Percentiles rank a stretch among this genome's conserved stretches.
Evolutionary conservation across 169 alveolate genomes (phyloP).

Genomic region (Eimeria maxima): DNA sequence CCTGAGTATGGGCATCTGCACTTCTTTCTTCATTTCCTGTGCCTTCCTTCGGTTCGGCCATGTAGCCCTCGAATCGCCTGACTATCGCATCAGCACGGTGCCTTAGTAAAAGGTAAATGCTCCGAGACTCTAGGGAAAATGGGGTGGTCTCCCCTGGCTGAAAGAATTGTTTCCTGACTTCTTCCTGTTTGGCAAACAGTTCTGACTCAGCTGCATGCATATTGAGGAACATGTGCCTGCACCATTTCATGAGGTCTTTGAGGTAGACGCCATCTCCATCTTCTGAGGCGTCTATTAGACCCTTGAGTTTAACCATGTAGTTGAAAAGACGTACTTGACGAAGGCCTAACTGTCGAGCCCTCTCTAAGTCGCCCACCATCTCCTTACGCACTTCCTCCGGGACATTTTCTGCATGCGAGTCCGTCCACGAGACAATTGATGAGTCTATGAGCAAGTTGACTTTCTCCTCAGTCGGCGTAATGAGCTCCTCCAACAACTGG

Average conservation of each 20-base stretch:
- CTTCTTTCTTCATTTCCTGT: neutral
- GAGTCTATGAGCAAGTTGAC: slow-evolving; percentile 38
- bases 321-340: slow-evolving; percentile 7
- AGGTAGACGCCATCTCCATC: slow-evolving; percentile 5
- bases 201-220: slow-evolving; percentile 1
- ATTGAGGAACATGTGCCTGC: slow-evolving; percentile 6
- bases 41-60: slow-evolving; percentile 12
- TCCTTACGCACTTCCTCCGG: neutral
- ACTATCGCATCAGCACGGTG: neutral
- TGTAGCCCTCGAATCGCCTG: slow-evolving; percentile 17
- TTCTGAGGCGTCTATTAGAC: neutral
- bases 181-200: neutral
- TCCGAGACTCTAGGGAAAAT: neutral
- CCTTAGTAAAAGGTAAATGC: neutral
- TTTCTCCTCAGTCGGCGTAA: slow-evolving; percentile 28
- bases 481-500: neutral
- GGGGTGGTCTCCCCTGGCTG: neutral
- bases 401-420: neutral
- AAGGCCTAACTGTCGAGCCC: slow-evolving; percentile 26
- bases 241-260: slow-evolving; percentile 18
- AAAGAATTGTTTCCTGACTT: slow-evolving; percentile 6
- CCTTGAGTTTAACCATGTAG: slow-evolving; percentile 35
- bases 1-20: neutral
- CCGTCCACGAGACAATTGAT: slow-evolving; percentile 28
- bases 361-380: slow-evolving; percentile 2